These are phyloP conservation scores for Phytophthora nicotianae DNA, from an alignment of 352 stramenopile species.

Conservation along the genomic window DNA sequence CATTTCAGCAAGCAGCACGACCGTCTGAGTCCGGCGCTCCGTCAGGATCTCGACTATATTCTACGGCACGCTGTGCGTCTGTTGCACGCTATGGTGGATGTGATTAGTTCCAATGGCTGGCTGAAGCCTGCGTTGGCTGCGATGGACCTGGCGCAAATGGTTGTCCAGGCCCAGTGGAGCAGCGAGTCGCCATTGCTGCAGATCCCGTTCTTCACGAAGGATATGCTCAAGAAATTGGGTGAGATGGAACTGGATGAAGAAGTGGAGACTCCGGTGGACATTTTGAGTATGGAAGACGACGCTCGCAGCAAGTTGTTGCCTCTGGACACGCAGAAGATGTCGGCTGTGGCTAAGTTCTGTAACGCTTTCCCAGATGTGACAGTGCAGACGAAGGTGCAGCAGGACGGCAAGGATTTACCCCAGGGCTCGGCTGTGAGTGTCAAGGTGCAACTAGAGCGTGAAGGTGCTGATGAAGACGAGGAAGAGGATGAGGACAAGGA, in stretches of 20 bases:
- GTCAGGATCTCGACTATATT: slow-evolving; percentile 92
- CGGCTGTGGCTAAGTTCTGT: slow-evolving; percentile 98
- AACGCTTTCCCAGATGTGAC: slow-evolving; percentile 99
- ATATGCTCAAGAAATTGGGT: slow-evolving; percentile 72
- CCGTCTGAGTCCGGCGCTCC: slow-evolving; percentile 91
- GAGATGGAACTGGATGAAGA: slow-evolving; percentile 71
- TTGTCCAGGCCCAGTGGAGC: slow-evolving; percentile 98
- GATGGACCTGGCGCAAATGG: slow-evolving; percentile 99
- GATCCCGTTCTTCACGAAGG: slow-evolving; percentile 96
- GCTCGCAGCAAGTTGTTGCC: slow-evolving; percentile 90
- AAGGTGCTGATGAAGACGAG: slow-evolving; percentile 93
- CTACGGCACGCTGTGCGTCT: slow-evolving; percentile 93
- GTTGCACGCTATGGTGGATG: slow-evolving; percentile 98
- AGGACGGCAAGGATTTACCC: slow-evolving; percentile 90
- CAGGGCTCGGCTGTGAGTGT: slow-evolving; percentile 92
- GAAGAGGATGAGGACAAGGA: slow-evolving; percentile 63
- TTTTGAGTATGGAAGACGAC: slow-evolving; percentile 94
- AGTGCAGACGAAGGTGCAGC: slow-evolving; percentile 92
- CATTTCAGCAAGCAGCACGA: slow-evolving; percentile 96
- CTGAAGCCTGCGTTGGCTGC: slow-evolving; percentile 97
- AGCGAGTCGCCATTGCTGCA: slow-evolving; percentile 96
- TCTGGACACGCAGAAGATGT: slow-evolving; percentile 90
- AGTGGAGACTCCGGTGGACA: slow-evolving; percentile 83
- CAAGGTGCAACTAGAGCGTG: slow-evolving; percentile 89
- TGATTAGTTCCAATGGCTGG: slow-evolving; percentile 99